Conservation (phyloP, 73 alveolate species). For the Paramecium sexaurelia region DNA sequence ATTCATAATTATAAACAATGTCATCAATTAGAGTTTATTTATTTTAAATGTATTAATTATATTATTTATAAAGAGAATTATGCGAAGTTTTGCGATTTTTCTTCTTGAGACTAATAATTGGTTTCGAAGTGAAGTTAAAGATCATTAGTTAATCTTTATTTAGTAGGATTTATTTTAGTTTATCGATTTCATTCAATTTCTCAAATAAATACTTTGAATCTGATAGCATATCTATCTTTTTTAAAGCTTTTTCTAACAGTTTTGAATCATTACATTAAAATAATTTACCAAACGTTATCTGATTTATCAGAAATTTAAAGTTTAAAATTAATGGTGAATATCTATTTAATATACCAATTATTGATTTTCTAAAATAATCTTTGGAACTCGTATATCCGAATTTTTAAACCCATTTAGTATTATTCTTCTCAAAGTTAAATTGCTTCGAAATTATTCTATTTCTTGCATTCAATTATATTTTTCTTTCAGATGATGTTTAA, state of each 20-base stretch:
- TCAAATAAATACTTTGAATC: not conserved
- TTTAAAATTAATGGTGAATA: not conserved
- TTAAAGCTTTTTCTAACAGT: not conserved
- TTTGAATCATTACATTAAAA: not conserved
- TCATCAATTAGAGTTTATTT: not conserved
- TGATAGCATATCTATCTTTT: not conserved
- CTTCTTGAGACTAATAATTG: not conserved
- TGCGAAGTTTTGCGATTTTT: not conserved
- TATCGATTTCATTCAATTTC: not conserved
- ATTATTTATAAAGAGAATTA: not conserved
- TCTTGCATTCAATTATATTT: not conserved
- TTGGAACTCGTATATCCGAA: not conserved
- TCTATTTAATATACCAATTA: not conserved
- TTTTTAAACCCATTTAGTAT: not conserved
- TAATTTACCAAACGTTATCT: not conserved
- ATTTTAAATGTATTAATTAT: not conserved
- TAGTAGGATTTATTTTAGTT: not conserved
- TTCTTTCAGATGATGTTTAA: not conserved
- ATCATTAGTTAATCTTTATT: not conserved
- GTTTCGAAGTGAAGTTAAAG: not conserved
- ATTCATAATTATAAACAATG: not conserved
- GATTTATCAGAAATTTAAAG: not conserved
- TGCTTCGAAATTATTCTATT: not conserved
- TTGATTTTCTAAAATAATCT: not conserved
- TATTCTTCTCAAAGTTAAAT: not conserved